phyloP scores from a whole-genome alignment of 805 yeast genomes.

The Hanseniaspora thailandica region DNA sequence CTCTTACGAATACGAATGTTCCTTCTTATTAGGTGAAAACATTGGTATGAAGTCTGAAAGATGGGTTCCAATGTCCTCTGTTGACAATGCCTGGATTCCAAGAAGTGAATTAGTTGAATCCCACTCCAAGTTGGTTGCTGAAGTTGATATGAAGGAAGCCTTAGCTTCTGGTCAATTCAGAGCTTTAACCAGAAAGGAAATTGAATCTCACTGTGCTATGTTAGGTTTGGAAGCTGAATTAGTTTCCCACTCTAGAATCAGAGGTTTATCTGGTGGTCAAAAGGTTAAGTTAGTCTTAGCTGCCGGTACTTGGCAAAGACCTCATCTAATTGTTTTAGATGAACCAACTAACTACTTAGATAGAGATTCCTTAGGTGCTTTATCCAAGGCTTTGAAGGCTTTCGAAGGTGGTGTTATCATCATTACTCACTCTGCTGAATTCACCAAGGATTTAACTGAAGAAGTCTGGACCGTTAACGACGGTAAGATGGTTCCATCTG shows the following conservation, averaged over 20 bases:
- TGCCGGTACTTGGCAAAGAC: conserved; percentile 99
- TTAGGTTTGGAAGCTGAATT: conserved; percentile 97
- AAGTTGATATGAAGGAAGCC: conserved; percentile 99
- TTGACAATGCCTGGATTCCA: conserved; percentile 99
- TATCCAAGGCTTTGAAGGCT: conserved; percentile 95
- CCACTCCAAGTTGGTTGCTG: conserved; percentile 98
- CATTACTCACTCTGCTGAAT: conserved; percentile 99
- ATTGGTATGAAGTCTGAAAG: conserved; percentile 97
- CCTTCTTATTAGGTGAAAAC: conserved; percentile 96
- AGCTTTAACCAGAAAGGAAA: conserved; percentile 99
- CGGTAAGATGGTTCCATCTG: conserved; percentile 99
- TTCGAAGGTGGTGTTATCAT: conserved; percentile 99
- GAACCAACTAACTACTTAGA: conserved; percentile 99
- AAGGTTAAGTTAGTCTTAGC: conserved; percentile 99
- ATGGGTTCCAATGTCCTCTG: conserved; percentile 99
- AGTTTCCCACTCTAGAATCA: conserved; percentile 98
- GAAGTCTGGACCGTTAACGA: conserved; percentile 99
- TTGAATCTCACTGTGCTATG: conserved; percentile 96
- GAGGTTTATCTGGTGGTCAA: conserved; percentile 99
- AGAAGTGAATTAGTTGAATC: conserved; percentile 96
- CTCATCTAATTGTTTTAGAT: conserved; percentile 97
- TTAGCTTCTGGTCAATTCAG: conserved; percentile 99
- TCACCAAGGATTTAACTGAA: conserved; percentile 98
- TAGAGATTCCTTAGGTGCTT: conserved; percentile 98
- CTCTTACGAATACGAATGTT: conserved; percentile 99